Base-by-base conservation (phyloP, 1,139 yeast species). In the Wickerhamomyces sp. region DNA sequence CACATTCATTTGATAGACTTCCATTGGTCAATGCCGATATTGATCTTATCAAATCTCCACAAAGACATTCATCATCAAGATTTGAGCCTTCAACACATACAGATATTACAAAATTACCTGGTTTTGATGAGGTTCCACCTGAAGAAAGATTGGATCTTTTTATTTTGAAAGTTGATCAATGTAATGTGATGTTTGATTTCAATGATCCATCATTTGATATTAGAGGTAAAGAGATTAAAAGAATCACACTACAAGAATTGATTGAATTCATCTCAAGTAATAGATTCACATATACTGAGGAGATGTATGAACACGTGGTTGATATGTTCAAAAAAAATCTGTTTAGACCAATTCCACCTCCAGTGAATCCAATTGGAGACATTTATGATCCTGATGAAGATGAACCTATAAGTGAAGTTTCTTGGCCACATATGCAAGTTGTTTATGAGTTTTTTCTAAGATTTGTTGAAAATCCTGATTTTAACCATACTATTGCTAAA, bases 401-500 rank as follows among this genome's bases (percentile, higher is more conserved):
- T 62, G 99, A 91, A 61, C 97, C 97, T 2, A 95, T 91, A 28
- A 78, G 79, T 53, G 98, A 93, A 57, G 77, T 91, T 42, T 91
- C 97, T 6, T 91, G 99, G 99, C 96, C 98, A 5, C 99, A 91
- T 59, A 91, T 93, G 96, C 95, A 87, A 61, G 76, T 89, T 28
- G 95, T 89, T 28, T 91, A 93, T 63, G 97, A 91, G 58, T 87
- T 91, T 54, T 91, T 91, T 57, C 66, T 93, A 44, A 70, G 96
- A 52, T 91, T 91, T 61, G 82, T 91, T 43, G 98, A 91, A 61
- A 80, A 91, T 45, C 94, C 95, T 5, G 97, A 89, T 61, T 91
- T 93, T 58, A 87, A 87, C 55, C 96, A 89, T 53, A 88, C 87
- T 43, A 69, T 85, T 42, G 98, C 98, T 18, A 89, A 89, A 59